Evolutionary conservation across 2,329 filamentous ascomycete species (phyloP).

Genomic region (Aspergillus bombycis): DNA sequence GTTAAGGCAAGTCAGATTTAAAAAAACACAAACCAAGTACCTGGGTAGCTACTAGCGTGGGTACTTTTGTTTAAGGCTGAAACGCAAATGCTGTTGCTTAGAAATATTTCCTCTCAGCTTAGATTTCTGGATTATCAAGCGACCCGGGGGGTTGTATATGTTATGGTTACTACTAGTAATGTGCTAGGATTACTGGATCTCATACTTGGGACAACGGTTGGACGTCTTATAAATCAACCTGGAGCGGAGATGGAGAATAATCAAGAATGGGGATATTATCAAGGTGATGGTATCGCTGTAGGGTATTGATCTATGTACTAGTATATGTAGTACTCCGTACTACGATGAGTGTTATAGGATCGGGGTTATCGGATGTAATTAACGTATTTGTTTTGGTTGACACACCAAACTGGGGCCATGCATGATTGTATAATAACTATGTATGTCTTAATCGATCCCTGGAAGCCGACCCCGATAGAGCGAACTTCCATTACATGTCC

Average conservation of each 20-base stretch:
- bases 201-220: neutral
- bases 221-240: neutral
- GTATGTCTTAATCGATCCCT: neutral
- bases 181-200: neutral
- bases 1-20: neutral
- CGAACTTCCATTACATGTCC: neutral
- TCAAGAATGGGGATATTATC: neutral
- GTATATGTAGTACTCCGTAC: neutral
- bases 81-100: neutral
- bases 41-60: neutral
- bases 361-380: neutral
- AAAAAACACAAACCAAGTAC: neutral
- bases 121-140: neutral
- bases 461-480: neutral
- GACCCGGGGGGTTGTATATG: neutral
- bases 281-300: neutral
- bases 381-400: neutral
- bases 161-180: neutral
- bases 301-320: neutral
- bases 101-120: neutral
- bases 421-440: neutral
- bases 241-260: neutral
- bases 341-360: neutral
- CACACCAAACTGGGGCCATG: neutral
- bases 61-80: conserved; percentile 5